Evolutionary conservation across 176 grass and related monocot species (phyloP).

Genomic region (Saccharum spontaneum): DNA sequence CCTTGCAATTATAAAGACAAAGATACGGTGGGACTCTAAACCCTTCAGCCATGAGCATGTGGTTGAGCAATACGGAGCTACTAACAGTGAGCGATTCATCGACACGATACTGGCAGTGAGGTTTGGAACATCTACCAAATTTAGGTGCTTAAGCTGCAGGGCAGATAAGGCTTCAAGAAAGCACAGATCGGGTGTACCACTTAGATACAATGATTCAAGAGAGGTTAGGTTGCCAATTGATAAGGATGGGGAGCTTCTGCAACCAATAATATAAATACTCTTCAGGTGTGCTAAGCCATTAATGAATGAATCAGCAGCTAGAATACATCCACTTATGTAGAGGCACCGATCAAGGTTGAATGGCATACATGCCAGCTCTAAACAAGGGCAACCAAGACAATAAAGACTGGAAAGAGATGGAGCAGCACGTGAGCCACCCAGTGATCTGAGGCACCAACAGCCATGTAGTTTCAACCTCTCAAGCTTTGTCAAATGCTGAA

Average conservation of each 20-base stretch:
- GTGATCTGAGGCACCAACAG: background rate
- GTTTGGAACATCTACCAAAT: background rate
- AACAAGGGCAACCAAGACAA: background rate
- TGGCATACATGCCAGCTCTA: background rate
- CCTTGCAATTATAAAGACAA: rapidly evolving
- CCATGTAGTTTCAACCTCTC: rapidly evolving
- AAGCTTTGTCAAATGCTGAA: background rate
- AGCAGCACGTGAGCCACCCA: background rate
- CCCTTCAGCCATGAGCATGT: background rate
- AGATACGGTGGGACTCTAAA: background rate
- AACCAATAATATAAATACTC: too few relatives aligned
- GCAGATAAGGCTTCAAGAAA: too few relatives aligned
- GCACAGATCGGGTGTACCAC: too few relatives aligned
- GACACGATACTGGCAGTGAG: background rate
- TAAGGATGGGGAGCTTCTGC: too few relatives aligned
- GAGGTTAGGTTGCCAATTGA: too few relatives aligned
- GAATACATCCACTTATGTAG: too few relatives aligned
- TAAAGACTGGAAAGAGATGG: too few relatives aligned
- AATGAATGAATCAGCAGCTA: too few relatives aligned
- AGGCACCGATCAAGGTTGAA: rapidly evolving
- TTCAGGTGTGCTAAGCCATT: too few relatives aligned
- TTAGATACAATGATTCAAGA: too few relatives aligned
- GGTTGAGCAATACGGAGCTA: background rate
- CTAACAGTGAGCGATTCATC: rapidly evolving
- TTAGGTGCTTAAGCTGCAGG: too few relatives aligned